Evolutionary conservation across 139 green algal genomes (phyloP).

Genomic region (Dunaliella primolecta): DNA sequence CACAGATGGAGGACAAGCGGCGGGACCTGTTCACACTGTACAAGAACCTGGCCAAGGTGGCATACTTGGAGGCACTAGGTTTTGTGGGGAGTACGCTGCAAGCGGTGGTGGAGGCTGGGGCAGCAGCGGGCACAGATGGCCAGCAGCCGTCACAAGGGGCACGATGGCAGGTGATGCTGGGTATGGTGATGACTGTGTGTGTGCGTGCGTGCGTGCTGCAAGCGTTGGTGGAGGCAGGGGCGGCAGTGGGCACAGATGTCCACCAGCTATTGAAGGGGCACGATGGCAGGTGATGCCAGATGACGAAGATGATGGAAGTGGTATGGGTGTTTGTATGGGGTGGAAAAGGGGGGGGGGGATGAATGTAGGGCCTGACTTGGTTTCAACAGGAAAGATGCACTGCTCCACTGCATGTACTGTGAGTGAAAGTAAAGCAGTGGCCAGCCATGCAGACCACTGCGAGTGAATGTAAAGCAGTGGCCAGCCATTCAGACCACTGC

Average conservation of each 20-base stretch:
- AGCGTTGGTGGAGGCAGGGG: conserved; percentile 10
- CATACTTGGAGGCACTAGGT: conserved; percentile 37
- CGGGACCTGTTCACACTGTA: conserved; percentile 83
- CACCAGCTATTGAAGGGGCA: neutral
- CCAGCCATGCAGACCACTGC: too few relatives aligned
- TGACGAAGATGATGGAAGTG: too few relatives aligned
- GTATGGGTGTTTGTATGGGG: neutral
- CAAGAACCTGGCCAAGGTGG: conserved; percentile 68
- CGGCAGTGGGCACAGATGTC: neutral
- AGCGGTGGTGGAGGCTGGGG: conserved; percentile 10
- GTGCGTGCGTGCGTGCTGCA: too few relatives aligned
- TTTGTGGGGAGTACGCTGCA: conserved; percentile 59
- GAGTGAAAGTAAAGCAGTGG: too few relatives aligned
- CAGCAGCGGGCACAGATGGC: neutral
- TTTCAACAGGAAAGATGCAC: too few relatives aligned
- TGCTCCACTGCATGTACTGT: too few relatives aligned
- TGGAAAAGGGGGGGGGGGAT: too few relatives aligned
- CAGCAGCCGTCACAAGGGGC: neutral
- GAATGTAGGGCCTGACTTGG: too few relatives aligned
- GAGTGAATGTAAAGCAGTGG: too few relatives aligned
- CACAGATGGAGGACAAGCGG: conserved; percentile 57
- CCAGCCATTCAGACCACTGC: too few relatives aligned
- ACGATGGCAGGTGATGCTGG: conserved; percentile 16
- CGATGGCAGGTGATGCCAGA: conserved; percentile 14
- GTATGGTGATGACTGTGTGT: neutral